Evolutionary conservation across 345 rosid species (phyloP), one percentile per base, ranked within the genome.

Genomic region (Luvunga scandens): DNA sequence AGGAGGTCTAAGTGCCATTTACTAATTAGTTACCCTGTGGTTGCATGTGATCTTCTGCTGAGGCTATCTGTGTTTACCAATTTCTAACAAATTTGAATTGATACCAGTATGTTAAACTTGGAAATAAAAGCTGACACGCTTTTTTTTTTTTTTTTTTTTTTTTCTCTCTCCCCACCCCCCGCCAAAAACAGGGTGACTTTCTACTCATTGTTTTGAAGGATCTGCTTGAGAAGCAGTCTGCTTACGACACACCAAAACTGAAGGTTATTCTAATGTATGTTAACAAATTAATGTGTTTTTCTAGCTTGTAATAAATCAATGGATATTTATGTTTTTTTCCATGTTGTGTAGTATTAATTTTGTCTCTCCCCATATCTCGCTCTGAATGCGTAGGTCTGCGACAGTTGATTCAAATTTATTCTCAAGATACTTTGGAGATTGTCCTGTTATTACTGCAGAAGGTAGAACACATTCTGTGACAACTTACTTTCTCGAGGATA

Each of bases 381-480:
- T 66, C 27, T 72, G 13, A 64, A 57, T 42, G 21, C 77, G 77
- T 86, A 93, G 98, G 98, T 95, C 98, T 66, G 98, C 98, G 73
- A 95, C 98, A 8, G 98, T 95, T 81, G 97, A 95, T 86, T 91
- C 98, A 45, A 83, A 82, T 82, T 86, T 89, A 69, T 93, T 93
- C 81, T 93, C 98, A 62, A 87, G 89, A 63, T 95, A 93, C 85
- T 95, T 93, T 88, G 93, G 94, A 69, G 81, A 88, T 79, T 95
- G 98, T 80, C 98, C 98, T 59, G 95, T 95, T 53, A 88, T 95
- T 71, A 87, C 92, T 81, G 98, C 98, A 53, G 85, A 89, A 84
- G 98, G 98, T 77, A 87, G 98, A 72, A 93, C 95, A 61, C 97
- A 95, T 85, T 94, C 95, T 4, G 98, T 93, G 87, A 86, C 88